Conservation (phyloP, 495 filamentous ascomycete genomes). For the Bacidia gigantensis region DNA sequence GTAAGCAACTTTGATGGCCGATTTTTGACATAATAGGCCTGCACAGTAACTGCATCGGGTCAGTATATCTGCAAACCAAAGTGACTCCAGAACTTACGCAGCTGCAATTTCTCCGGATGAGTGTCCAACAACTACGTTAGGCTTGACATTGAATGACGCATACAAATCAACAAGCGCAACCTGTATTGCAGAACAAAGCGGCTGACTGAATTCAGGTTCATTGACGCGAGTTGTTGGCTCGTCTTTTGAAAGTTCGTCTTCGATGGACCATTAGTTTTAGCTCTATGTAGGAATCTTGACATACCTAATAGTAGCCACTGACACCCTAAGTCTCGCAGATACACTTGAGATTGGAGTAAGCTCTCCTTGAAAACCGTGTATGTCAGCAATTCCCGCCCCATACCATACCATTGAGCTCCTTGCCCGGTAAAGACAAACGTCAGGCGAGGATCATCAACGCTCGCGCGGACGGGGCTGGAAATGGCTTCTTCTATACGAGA, state of each 20-base stretch:
- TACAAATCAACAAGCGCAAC: conserved; percentile 19
- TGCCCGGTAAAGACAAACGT: conserved; percentile 42
- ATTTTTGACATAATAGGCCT: not conserved
- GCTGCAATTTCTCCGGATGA: conserved; percentile 24
- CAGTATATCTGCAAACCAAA: too few species aligned
- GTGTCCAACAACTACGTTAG: conserved; percentile 18
- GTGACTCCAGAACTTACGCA: too few species aligned
- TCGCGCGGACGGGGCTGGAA: too few species aligned
- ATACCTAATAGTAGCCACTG: not conserved
- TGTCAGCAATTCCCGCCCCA: conserved; percentile 35
- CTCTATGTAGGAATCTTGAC: not conserved
- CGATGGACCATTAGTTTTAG: not conserved
- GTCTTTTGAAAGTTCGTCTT: not conserved
- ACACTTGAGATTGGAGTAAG: not conserved
- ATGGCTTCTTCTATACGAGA: not conserved
- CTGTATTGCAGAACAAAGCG: conserved; percentile 21
- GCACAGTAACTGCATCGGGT: too few species aligned
- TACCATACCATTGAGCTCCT: conserved; percentile 51
- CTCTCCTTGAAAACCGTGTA: conserved; percentile 14
- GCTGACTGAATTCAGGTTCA: conserved; percentile 10
- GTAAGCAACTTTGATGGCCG: conserved; percentile 19
- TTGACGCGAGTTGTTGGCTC: conserved; percentile 16
- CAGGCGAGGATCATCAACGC: not conserved
- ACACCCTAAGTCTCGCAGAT: not conserved
- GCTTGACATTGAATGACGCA: conserved; percentile 4